Conservation (phyloP, 148 eudicot species). For the Rhododendron mucronatum region DNA sequence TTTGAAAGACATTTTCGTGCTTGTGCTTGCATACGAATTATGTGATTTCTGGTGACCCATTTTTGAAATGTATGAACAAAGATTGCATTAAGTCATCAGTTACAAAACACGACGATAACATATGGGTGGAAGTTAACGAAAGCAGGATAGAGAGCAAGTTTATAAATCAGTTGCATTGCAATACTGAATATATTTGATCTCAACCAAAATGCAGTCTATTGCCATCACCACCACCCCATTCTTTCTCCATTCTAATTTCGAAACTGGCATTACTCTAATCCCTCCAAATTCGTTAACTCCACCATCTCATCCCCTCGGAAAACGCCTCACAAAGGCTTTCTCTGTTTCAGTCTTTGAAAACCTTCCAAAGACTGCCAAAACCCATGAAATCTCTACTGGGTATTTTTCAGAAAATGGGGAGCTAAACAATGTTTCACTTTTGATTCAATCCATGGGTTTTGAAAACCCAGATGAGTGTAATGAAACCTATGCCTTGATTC, state of each 20-base stretch:
- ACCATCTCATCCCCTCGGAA: not conserved
- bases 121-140: no score
- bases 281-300: not conserved
- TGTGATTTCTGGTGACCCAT: not conserved
- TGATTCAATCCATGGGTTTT: slow-evolving; percentile 15
- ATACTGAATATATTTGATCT: not conserved
- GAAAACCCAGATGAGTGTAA: slow-evolving; percentile 14
- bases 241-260: not conserved
- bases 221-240: not conserved
- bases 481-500: slow-evolving; percentile 9
- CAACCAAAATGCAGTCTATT: not conserved
- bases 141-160: no score
- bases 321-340: not conserved
- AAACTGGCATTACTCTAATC: not conserved
- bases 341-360: not conserved
- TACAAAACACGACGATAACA: no score
- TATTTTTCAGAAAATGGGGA: not conserved
- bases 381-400: not conserved
- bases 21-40: no score
- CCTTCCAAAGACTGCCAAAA: not conserved
- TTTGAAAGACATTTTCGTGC: no score
- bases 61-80: not conserved
- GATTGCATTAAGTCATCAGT: not conserved
- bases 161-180: not conserved
- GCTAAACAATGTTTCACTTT: not conserved